Conservation (phyloP, 1,284 basidiomycete species). For the Ustilago crameri region DNA sequence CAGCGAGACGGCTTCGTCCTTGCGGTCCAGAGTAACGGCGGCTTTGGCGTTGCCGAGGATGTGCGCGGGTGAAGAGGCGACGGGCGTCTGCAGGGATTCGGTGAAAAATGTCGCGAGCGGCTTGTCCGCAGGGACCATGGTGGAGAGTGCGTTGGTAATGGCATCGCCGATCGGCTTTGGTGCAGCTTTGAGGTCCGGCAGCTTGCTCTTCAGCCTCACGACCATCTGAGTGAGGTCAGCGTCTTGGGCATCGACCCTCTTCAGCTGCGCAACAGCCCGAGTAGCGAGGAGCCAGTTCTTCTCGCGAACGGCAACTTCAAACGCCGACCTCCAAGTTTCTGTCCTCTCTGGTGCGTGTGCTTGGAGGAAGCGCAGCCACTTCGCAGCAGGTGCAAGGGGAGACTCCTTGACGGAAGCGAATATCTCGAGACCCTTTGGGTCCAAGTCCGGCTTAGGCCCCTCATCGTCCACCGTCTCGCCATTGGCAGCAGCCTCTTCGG, state of each 20-base stretch:
- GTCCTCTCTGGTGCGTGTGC: constrained; percentile 71
- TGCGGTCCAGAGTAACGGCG: constrained; percentile 10
- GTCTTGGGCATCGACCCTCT: constrained; percentile 73
- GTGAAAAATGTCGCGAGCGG: constrained; percentile 78
- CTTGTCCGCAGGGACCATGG: constrained; percentile 29
- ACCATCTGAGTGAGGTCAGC: constrained; percentile 79
- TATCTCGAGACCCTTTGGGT: constrained; percentile 56
- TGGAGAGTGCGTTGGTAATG: constrained; percentile 69
- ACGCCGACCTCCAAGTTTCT: constrained; percentile 80
- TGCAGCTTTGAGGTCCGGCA: constrained; percentile 34
- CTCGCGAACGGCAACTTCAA: constrained; percentile 83
- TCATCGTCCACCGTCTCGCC: constrained; percentile 78
- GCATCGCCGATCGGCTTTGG: constrained; percentile 62
- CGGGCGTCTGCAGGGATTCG: constrained; percentile 50
- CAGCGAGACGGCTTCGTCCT: constrained; percentile 24
- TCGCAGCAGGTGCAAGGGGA: constrained; percentile 81
- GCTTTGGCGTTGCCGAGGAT: constrained; percentile 18
- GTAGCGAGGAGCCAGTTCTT: constrained; percentile 83
- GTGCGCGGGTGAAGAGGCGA: background rate
- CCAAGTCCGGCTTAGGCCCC: constrained; percentile 72
- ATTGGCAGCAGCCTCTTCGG: constrained; percentile 38
- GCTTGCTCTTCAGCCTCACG: constrained; percentile 74
- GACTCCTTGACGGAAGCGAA: constrained; percentile 22
- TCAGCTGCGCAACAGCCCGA: constrained; percentile 76
- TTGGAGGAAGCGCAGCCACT: constrained; percentile 78